phyloP scores from a whole-genome alignment of 148 eudicot genomes.

The Agrostemma githago region DNA sequence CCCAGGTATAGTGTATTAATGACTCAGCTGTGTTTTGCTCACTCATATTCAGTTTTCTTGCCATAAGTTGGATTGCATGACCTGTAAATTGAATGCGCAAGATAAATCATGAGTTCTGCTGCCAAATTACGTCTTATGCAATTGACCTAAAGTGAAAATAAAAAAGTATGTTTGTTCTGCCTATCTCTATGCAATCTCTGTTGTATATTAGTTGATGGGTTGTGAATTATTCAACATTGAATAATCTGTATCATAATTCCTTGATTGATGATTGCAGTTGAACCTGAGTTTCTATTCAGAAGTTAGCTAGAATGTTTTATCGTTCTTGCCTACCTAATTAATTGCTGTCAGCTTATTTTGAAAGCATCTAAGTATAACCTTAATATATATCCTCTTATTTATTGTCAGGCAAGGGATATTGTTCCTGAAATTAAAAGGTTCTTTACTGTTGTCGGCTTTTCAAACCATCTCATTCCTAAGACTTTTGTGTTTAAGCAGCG shows the following conservation, averaged over 20 bases:
- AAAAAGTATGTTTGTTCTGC: neutral
- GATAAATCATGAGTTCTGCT: neutral
- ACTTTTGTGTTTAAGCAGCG: neutral
- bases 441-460: constrained; percentile 1
- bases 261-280: constrained; percentile 6
- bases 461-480: neutral
- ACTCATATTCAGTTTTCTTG: neutral
- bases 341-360: neutral
- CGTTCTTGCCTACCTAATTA: neutral
- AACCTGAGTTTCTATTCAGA: neutral
- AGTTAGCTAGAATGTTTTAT: neutral
- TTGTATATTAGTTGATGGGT: neutral
- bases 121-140: neutral
- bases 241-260: constrained; percentile 5
- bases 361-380: neutral
- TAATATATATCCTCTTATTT: neutral
- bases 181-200: neutral
- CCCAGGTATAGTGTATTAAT: constrained; percentile 50
- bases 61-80: neutral
- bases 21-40: too few species aligned
- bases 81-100: neutral
- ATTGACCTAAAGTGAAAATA: neutral
- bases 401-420: neutral
- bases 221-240: neutral
- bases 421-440: neutral